phyloP scores from a whole-genome alignment of 2,329 filamentous ascomycete species.

The Colletotrichum filicis region DNA sequence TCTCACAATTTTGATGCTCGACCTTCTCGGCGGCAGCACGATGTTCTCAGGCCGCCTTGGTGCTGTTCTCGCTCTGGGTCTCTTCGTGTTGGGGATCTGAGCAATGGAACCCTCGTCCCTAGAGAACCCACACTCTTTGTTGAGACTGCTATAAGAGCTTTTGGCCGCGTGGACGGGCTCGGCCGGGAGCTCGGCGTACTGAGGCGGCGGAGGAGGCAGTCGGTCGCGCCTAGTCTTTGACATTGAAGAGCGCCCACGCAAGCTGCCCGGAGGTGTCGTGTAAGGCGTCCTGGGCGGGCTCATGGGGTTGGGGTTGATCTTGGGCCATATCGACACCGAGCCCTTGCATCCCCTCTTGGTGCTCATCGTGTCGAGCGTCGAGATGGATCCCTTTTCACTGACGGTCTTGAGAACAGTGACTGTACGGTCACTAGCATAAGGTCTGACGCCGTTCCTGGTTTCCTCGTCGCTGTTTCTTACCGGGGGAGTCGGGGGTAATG shows the following conservation, averaged over 20 bases:
- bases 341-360: slow-evolving; percentile 22
- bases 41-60: slow-evolving; percentile 25
- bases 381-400: slow-evolving; percentile 47
- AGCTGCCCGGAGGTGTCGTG: slow-evolving; percentile 28
- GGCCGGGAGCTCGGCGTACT: slow-evolving; percentile 32
- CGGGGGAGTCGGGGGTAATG: slow-evolving; percentile 36
- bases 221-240: slow-evolving; percentile 4
- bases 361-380: slow-evolving; percentile 27
- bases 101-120: neutral
- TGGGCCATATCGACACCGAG: slow-evolving; percentile 33
- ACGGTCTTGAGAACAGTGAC: slow-evolving; percentile 49
- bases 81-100: neutral
- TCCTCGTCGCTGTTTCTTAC: slow-evolving; percentile 10
- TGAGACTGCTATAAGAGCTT: slow-evolving; percentile 14
- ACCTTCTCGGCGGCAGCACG: slow-evolving; percentile 5
- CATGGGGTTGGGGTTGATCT: slow-evolving; percentile 23
- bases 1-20: slow-evolving; percentile 10
- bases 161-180: slow-evolving; percentile 18
- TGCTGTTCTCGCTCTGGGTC: neutral
- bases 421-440: slow-evolving; percentile 35
- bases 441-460: slow-evolving; percentile 27
- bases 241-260: slow-evolving; percentile 5
- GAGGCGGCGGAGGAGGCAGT: slow-evolving; percentile 9
- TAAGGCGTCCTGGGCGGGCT: slow-evolving; percentile 34
- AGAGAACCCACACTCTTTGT: slow-evolving; percentile 1